Percentiles rank a stretch among this genome's conserved stretches.
Conservation (phyloP, 1,284 basidiomycete species). For the Phenoliferia sp. region DNA sequence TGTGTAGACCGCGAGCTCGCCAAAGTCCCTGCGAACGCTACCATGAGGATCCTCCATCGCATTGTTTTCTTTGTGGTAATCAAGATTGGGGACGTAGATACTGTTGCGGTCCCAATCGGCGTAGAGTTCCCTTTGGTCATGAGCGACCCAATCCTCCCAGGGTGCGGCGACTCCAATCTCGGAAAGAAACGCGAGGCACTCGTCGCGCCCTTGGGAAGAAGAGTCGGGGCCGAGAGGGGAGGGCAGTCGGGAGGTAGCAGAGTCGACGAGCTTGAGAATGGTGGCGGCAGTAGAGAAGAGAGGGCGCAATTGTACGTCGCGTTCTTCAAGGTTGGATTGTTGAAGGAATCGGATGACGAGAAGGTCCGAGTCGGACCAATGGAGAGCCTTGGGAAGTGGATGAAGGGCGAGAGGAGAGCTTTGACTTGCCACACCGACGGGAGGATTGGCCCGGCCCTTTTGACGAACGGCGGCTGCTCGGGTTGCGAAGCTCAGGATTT, state of each 20-base stretch:
- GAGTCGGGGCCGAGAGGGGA: constrained; percentile 1
- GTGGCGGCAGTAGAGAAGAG: constrained; percentile 54
- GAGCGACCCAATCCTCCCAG: constrained; percentile 25
- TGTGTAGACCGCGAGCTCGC: constrained; percentile 73
- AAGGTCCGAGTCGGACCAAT: constrained; percentile 52
- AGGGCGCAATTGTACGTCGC: constrained; percentile 61
- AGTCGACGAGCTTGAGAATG: constrained; percentile 55
- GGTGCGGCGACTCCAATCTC: constrained; percentile 16
- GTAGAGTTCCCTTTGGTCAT: neutral
- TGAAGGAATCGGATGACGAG: constrained; percentile 63
- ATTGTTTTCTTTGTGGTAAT: too few species aligned
- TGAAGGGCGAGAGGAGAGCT: too few species aligned
- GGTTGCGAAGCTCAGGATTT: too few species aligned
- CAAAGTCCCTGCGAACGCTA: constrained; percentile 76
- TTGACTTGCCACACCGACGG: too few species aligned
- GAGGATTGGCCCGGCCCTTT: too few species aligned
- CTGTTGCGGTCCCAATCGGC: neutral
- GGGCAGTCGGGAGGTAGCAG: neutral
- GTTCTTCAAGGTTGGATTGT: constrained; percentile 56
- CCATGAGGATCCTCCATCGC: constrained; percentile 44
- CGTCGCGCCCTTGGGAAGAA: constrained; percentile 30
- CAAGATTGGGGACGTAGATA: constrained; percentile 20
- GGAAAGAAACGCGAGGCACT: constrained; percentile 12
- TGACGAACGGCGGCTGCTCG: too few species aligned
- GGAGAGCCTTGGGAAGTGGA: too few species aligned